These are phyloP conservation scores for Rhodocollybia butyracea DNA, from an alignment of 768 basidiomycete species.

Conservation along the genomic window DNA sequence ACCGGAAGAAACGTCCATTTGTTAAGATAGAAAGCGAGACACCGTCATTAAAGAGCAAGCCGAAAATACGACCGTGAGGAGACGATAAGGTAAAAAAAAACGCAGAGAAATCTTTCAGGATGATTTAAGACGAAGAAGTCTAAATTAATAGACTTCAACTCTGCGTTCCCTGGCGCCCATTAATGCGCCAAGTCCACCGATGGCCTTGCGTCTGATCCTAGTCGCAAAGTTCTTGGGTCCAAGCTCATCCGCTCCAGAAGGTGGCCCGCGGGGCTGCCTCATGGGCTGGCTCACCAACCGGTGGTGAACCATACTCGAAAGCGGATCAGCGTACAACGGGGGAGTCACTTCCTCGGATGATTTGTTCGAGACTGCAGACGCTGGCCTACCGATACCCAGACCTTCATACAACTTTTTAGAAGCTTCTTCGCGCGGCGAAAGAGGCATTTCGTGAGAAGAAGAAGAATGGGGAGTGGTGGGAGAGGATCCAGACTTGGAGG, in stretches of 20 bases:
- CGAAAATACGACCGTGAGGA: neutral
- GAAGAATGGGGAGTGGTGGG: constrained; percentile 76
- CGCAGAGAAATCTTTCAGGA: neutral
- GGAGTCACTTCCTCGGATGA: constrained; percentile 31
- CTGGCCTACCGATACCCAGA: constrained; percentile 76
- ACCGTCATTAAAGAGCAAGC: neutral
- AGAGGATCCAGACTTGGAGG: constrained; percentile 51
- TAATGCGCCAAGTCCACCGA: constrained; percentile 74
- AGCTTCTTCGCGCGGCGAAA: constrained; percentile 85
- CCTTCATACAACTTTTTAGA: constrained; percentile 87
- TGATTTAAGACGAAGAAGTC: neutral
- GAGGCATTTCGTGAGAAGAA: constrained; percentile 56
- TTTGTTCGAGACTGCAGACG: constrained; percentile 33
- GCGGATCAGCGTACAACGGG: constrained; percentile 23
- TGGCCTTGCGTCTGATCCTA: constrained; percentile 80
- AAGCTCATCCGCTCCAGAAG: constrained; percentile 82
- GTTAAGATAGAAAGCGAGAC: neutral
- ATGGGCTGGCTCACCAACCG: constrained; percentile 69
- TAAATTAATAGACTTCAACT: constrained; percentile 68
- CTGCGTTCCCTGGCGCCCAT: constrained; percentile 81
- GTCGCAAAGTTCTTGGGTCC: constrained; percentile 88
- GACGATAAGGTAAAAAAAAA: neutral
- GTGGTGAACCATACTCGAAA: constrained; percentile 37
- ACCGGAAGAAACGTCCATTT: neutral
- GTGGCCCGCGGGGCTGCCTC: constrained; percentile 86